phyloP scores from a whole-genome alignment of 2,329 filamentous ascomycete species.

The Thielaviopsis punctulata region DNA sequence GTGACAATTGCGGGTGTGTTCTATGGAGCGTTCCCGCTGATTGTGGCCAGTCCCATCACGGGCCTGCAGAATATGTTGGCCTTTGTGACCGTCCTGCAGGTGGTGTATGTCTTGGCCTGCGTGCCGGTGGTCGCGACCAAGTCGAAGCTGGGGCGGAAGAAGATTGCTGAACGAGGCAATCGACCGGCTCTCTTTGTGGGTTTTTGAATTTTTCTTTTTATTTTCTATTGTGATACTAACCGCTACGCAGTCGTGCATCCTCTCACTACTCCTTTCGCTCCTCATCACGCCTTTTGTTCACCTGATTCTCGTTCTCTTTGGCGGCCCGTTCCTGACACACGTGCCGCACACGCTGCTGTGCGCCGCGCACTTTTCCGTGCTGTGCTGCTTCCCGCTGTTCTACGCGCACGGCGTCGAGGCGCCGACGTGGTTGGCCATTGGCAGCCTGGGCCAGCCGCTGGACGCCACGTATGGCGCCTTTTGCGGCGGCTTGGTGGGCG shows the following conservation, averaged over 20 bases:
- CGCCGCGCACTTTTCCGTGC: constrained; percentile 63
- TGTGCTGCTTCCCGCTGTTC: constrained; percentile 63
- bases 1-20: constrained; percentile 47
- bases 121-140: constrained; percentile 44
- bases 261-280: constrained; percentile 42
- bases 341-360: constrained; percentile 60
- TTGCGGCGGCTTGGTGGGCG: constrained; percentile 61
- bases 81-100: constrained; percentile 46
- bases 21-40: constrained; percentile 41
- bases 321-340: constrained; percentile 76
- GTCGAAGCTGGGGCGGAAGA: constrained; percentile 34
- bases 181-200: constrained; percentile 31
- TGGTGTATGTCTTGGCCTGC: constrained; percentile 42
- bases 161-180: constrained; percentile 29
- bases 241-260: constrained; percentile 6
- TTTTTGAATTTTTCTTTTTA: constrained; percentile 5
- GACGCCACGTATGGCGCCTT: constrained; percentile 75
- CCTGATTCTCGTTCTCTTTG: constrained; percentile 64
- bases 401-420: constrained; percentile 71
- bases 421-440: constrained; percentile 51
- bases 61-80: constrained; percentile 45
- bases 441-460: constrained; percentile 49
- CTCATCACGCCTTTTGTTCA: constrained; percentile 50
- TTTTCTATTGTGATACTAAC: not conserved
- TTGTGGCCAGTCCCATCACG: constrained; percentile 53